These are phyloP conservation scores for Zea luxurians DNA, from an alignment of 176 grass and related monocot genomes.

Conservation along the genomic window DNA sequence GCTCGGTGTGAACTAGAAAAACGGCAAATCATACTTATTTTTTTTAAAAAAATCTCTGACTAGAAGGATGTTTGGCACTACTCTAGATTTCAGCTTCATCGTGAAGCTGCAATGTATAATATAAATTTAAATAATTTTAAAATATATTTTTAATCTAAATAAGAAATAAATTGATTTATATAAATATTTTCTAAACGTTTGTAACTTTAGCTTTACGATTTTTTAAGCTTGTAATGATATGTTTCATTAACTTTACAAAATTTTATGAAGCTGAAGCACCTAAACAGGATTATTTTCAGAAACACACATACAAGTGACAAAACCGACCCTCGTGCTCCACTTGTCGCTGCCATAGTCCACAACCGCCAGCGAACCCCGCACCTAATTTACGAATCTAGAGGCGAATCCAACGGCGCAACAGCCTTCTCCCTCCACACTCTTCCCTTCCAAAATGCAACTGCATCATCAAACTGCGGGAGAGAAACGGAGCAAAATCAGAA, in stretches of 20 bases:
- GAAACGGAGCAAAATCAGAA: neutral
- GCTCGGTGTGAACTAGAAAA: neutral
- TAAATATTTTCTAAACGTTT: no score
- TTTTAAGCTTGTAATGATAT: no score
- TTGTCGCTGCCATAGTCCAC: slow-evolving; percentile 20
- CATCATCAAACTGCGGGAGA: neutral
- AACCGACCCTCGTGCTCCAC: slow-evolving; percentile 21
- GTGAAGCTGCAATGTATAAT: no score
- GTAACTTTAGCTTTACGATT: no score
- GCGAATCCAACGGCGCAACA: slow-evolving; percentile 6
- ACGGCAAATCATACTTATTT: neutral
- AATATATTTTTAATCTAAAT: no score
- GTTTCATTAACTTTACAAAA: no score
- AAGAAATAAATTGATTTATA: no score
- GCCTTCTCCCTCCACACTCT: slow-evolving; percentile 9
- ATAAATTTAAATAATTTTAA: no score
- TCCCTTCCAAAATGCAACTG: neutral
- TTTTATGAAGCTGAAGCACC: no score
- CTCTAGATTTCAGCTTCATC: no score
- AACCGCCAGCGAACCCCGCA: neutral
- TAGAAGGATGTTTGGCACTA: no score
- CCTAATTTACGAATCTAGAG: slow-evolving; percentile 38
- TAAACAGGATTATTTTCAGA: neutral
- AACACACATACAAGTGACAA: slow-evolving; percentile 14
- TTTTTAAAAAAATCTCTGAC: neutral